Evolutionary conservation across 805 yeast species (phyloP).

Genomic region (Ogataea kodamae): DNA sequence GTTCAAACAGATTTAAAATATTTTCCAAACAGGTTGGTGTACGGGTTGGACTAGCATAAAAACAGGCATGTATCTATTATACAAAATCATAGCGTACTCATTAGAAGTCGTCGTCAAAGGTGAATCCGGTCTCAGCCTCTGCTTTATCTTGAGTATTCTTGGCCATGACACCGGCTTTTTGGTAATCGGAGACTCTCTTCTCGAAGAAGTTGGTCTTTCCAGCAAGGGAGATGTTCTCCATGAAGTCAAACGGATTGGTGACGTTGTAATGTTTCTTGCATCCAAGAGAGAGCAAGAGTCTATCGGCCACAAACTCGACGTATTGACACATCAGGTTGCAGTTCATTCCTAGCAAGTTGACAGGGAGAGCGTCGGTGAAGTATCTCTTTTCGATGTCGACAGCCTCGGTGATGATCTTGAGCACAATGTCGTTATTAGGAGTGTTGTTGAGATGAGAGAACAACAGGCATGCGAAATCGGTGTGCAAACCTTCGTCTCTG

Average conservation of each 20-base stretch:
- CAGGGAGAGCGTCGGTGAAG: slow-evolving; percentile 94
- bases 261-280: slow-evolving; percentile 84
- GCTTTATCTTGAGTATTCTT: slow-evolving; percentile 42
- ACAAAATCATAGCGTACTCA: slow-evolving; percentile 9
- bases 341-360: slow-evolving; percentile 92
- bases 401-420: slow-evolving; percentile 89
- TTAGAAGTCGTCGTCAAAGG: slow-evolving; percentile 93
- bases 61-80: slow-evolving; percentile 13
- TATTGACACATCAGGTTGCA: slow-evolving; percentile 92
- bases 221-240: slow-evolving; percentile 97
- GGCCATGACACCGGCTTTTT: slow-evolving; percentile 99
- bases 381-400: slow-evolving; percentile 91
- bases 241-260: slow-evolving; percentile 94
- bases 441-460: slow-evolving; percentile 90
- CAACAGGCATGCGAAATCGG: slow-evolving; percentile 95
- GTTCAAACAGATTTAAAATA: slow-evolving; percentile 4
- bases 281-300: slow-evolving; percentile 87
- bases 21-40: slow-evolving; percentile 1
- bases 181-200: slow-evolving; percentile 98
- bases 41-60: neutral
- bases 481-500: slow-evolving; percentile 98
- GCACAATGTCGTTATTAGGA: slow-evolving; percentile 76
- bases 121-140: slow-evolving; percentile 53
- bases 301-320: slow-evolving; percentile 96
- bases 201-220: slow-evolving; percentile 99